These are phyloP conservation scores for Marasmius oreades DNA, from an alignment of 1,284 basidiomycete genomes.

Conservation along the genomic window DNA sequence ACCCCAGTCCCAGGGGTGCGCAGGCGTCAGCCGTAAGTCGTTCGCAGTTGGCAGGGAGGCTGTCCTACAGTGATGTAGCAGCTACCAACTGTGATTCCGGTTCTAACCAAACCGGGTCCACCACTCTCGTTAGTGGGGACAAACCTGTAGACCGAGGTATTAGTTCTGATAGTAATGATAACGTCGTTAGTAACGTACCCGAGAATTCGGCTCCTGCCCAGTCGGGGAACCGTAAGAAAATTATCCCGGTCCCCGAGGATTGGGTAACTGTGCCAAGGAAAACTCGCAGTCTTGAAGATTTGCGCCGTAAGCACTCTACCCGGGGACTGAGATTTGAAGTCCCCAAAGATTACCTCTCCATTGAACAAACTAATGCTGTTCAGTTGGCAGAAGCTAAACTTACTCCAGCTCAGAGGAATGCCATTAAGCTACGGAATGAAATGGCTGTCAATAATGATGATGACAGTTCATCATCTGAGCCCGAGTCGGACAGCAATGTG, in stretches of 20 bases:
- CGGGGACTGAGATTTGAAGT: not conserved
- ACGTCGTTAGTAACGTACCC: not conserved
- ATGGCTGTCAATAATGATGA: not conserved
- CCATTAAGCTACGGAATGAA: not conserved
- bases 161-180: not conserved
- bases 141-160: not conserved
- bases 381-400: not conserved
- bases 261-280: not conserved
- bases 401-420: not conserved
- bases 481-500: not conserved
- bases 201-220: not conserved
- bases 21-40: not conserved
- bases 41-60: not conserved
- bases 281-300: not conserved
- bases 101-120: not conserved
- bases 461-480: not conserved
- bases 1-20: not conserved
- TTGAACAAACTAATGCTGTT: not conserved
- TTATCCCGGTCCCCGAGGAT: not conserved
- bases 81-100: not conserved
- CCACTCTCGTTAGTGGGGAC: not conserved
- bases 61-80: not conserved
- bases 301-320: not conserved
- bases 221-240: too few species aligned
- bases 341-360: not conserved